Conservation (phyloP, 1,284 basidiomycete species). For the Stereum hirsutum region DNA sequence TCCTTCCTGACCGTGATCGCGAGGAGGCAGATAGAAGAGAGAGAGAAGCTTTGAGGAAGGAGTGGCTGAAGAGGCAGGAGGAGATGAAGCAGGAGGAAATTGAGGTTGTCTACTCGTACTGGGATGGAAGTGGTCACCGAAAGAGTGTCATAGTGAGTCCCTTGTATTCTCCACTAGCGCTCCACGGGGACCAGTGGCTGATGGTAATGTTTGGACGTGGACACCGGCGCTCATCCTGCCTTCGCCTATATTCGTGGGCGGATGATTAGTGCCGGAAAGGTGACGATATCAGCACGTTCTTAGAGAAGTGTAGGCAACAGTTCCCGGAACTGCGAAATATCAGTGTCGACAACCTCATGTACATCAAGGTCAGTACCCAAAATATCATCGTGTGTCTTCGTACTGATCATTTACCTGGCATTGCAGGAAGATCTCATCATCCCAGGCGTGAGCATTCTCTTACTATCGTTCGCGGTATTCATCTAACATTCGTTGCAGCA, state of each 20-base stretch:
- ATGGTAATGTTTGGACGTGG: too few relatives aligned
- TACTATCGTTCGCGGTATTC: neutral
- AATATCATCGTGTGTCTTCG: neutral
- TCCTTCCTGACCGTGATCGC: slow-evolving; percentile 93
- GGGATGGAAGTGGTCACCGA: slow-evolving; percentile 97
- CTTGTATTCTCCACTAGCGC: neutral
- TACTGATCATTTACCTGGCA: neutral
- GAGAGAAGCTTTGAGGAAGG: slow-evolving; percentile 81
- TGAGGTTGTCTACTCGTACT: slow-evolving; percentile 92
- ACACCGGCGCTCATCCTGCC: slow-evolving; percentile 1
- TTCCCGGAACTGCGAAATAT: slow-evolving; percentile 87
- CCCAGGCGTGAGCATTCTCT: slow-evolving; percentile 60
- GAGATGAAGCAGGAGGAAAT: slow-evolving; percentile 84
- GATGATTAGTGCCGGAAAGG: slow-evolving; percentile 87
- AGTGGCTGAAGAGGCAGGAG: slow-evolving; percentile 90
- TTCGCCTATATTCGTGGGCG: neutral
- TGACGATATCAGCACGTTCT: slow-evolving; percentile 82
- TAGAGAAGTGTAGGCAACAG: slow-evolving; percentile 90
- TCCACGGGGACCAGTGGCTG: too few relatives aligned
- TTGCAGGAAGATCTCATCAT: slow-evolving; percentile 89
- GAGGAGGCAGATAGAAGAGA: slow-evolving; percentile 87
- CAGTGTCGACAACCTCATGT: slow-evolving; percentile 96
- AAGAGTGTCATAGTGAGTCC: slow-evolving; percentile 79
- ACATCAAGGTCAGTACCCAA: slow-evolving; percentile 74
- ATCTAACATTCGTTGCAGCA: slow-evolving; percentile 47